These are phyloP conservation scores for Lichenothelia convexa DNA, from an alignment of 495 filamentous ascomycete genomes.

Conservation along the genomic window DNA sequence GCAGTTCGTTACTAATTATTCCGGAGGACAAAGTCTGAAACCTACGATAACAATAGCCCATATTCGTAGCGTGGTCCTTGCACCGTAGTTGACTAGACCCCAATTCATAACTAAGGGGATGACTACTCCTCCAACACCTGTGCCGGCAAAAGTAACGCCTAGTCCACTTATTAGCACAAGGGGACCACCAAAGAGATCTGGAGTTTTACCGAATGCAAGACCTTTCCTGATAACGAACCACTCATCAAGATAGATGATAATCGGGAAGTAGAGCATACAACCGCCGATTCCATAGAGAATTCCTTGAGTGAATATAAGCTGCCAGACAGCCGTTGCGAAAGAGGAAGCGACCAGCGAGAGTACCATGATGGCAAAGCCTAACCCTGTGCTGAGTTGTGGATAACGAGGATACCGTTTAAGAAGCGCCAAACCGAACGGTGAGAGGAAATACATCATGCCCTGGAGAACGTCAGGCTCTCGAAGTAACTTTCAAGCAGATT, in stretches of 20 bases:
- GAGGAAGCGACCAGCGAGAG: constrained; percentile 22
- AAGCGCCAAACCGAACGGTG: constrained; percentile 23
- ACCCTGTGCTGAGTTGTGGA: constrained; percentile 13
- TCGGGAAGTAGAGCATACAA: constrained; percentile 27
- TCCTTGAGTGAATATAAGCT: constrained; percentile 36
- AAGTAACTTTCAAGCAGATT: no score
- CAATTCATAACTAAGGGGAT: constrained; percentile 20
- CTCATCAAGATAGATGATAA: constrained; percentile 34
- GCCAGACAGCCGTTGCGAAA: constrained; percentile 25
- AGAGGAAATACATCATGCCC: constrained; percentile 31
- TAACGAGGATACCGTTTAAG: constrained; percentile 12
- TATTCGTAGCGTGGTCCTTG: constrained; percentile 31
- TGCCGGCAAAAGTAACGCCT: constrained; percentile 19
- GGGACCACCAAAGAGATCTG: no score
- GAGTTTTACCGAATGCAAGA: constrained; percentile 38
- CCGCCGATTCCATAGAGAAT: constrained; percentile 33
- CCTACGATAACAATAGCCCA: constrained; percentile 32
- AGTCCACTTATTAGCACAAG: neutral
- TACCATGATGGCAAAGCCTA: constrained; percentile 20
- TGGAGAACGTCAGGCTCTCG: no score
- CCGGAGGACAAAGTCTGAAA: no score
- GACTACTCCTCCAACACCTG: constrained; percentile 22
- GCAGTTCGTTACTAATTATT: no score
- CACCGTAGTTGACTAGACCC: constrained; percentile 34
- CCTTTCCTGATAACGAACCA: constrained; percentile 36